A percentile compares a stretch with the other conserved stretches of the same genome.
phyloP scores from a whole-genome alignment of 306 rosid species.

The barrel medic (Medicago truncatula) region DNA sequence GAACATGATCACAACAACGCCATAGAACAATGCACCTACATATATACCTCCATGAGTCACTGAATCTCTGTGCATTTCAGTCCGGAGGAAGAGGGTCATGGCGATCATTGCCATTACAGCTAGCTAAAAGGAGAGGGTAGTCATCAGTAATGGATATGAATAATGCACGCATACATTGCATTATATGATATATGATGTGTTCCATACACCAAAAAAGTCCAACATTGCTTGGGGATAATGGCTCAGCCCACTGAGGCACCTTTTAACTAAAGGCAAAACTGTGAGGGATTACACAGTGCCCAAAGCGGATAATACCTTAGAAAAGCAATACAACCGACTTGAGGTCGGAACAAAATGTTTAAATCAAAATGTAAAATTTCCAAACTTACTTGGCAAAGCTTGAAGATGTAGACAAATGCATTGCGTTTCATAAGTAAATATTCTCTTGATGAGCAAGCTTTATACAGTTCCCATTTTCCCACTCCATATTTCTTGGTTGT shows the following conservation, averaged over 20 bases:
- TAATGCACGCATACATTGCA: not conserved
- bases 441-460: constrained; percentile 66
- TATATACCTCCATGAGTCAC: constrained; percentile 58
- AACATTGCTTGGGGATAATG: too few relatives aligned
- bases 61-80: constrained; percentile 63
- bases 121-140: constrained; percentile 40
- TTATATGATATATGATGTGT: too few relatives aligned
- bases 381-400: constrained; percentile 61
- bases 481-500: constrained; percentile 59
- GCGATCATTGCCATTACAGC: constrained; percentile 54
- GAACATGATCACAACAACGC: constrained; percentile 56
- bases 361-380: constrained; percentile 20
- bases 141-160: not conserved
- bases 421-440: constrained; percentile 72
- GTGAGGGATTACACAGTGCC: not conserved
- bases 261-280: not conserved
- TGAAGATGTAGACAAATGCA: constrained; percentile 64
- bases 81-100: constrained; percentile 62
- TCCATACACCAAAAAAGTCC: too few relatives aligned
- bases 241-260: not conserved
- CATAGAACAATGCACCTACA: constrained; percentile 59
- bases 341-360: not conserved
- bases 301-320: not conserved
- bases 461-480: constrained; percentile 51
- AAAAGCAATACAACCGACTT: not conserved